Evolutionary conservation across 768 basidiomycete species (phyloP).

Genomic region (Agaricus bisporus): DNA sequence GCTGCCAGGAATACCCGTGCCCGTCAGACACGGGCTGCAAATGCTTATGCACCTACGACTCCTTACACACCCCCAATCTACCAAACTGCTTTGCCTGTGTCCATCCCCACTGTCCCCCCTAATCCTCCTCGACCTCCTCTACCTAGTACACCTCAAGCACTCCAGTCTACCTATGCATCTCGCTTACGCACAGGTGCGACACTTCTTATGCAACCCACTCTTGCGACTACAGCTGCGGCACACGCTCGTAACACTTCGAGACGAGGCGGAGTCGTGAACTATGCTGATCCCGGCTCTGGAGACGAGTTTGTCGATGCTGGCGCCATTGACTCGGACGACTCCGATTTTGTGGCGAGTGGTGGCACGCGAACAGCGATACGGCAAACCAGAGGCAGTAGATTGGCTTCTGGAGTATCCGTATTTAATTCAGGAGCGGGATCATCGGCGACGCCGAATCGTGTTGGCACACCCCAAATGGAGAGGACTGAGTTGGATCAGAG

Average conservation of each 20-base stretch:
- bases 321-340: conserved; percentile 79
- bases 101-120: conserved; percentile 28
- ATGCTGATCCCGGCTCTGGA: conserved; percentile 79
- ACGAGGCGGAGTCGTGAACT: conserved; percentile 73
- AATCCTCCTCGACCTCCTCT: conserved; percentile 54
- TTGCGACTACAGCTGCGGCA: conserved; percentile 33
- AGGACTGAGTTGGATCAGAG: conserved; percentile 68
- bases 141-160: conserved; percentile 61
- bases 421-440: conserved; percentile 49
- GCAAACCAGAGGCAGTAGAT: conserved; percentile 34
- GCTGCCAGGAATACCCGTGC: conserved; percentile 23
- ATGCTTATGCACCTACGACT: conserved; percentile 21
- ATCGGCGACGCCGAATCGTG: conserved; percentile 19
- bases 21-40: conserved; percentile 37
- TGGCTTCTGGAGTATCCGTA: conserved; percentile 44
- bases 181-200: conserved; percentile 88
- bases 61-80: conserved; percentile 30
- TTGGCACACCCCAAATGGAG: conserved; percentile 35
- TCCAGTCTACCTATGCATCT: conserved; percentile 79
- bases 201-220: conserved; percentile 85
- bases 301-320: conserved; percentile 81
- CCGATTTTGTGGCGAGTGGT: conserved; percentile 66
- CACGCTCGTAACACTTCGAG: conserved; percentile 42
- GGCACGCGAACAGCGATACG: conserved; percentile 54
- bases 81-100: conserved; percentile 23